These are phyloP conservation scores for Evernia prunastri DNA, from an alignment of 495 filamentous ascomycete species.

Conservation along the genomic window DNA sequence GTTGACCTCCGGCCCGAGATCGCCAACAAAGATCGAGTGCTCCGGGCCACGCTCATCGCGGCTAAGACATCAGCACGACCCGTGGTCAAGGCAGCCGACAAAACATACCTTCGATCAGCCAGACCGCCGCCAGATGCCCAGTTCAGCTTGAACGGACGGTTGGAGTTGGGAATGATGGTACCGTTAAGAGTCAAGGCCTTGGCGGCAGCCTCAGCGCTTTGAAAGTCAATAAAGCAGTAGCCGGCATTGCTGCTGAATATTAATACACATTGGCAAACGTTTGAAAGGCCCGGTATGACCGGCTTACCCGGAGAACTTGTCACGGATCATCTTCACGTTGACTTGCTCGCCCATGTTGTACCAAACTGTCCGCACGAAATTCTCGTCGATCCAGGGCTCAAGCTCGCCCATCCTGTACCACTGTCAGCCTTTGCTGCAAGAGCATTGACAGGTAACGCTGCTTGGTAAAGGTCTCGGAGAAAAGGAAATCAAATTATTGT, in stretches of 20 bases:
- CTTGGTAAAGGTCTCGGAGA: neutral
- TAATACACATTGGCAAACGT: constrained; percentile 28
- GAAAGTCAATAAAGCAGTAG: constrained; percentile 98
- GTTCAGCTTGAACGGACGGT: constrained; percentile 96
- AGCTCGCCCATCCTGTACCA: constrained; percentile 89
- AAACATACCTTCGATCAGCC: constrained; percentile 75
- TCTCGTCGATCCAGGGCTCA: constrained; percentile 99
- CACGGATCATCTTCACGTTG: constrained; percentile 99
- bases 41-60: constrained; percentile 94
- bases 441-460: neutral
- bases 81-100: neutral
- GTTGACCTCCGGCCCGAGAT: constrained; percentile 96
- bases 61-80: constrained; percentile 37
- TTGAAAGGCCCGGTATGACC: constrained; percentile 17
- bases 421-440: constrained; percentile 17
- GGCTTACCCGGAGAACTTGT: constrained; percentile 96
- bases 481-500: neutral
- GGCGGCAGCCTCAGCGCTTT: constrained; percentile 71
- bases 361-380: constrained; percentile 93
- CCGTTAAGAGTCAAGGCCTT: constrained; percentile 90
- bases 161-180: constrained; percentile 85
- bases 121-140: constrained; percentile 97
- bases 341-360: constrained; percentile 85
- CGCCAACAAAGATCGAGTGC: constrained; percentile 94
- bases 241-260: constrained; percentile 79